Evolutionary conservation across 2,329 filamentous ascomycete species (phyloP).

Genomic region (Fusarium nygamai): DNA sequence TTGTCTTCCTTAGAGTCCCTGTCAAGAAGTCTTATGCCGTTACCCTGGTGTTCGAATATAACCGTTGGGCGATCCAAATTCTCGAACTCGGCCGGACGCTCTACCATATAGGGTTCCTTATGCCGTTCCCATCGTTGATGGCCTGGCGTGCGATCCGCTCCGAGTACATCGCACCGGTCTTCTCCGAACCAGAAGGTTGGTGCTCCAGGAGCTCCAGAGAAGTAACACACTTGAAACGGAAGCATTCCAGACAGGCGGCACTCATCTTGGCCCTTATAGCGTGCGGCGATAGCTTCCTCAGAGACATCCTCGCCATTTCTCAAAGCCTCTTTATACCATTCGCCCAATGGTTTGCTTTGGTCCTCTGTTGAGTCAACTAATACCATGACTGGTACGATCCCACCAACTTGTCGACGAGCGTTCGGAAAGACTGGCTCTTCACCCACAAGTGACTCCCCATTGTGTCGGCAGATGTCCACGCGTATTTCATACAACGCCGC

Average conservation of each 20-base stretch:
- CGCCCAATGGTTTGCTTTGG: slow-evolving; percentile 14
- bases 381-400: slow-evolving; percentile 40
- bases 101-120: neutral
- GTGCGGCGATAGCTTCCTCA: slow-evolving; percentile 27
- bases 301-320: slow-evolving; percentile 28
- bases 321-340: neutral
- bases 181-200: slow-evolving; percentile 40
- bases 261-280: slow-evolving; percentile 17
- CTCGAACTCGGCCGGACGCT: slow-evolving; percentile 2
- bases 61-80: slow-evolving; percentile 20
- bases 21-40: slow-evolving; percentile 21
- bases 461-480: slow-evolving; percentile 39
- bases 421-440: slow-evolving; percentile 36
- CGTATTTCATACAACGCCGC: slow-evolving; percentile 39
- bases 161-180: slow-evolving; percentile 40
- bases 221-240: slow-evolving; percentile 43
- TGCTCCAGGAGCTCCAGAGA: slow-evolving; percentile 28
- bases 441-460: slow-evolving; percentile 40
- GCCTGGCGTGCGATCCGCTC: slow-evolving; percentile 43
- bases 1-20: slow-evolving; percentile 19
- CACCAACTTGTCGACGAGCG: slow-evolving; percentile 38
- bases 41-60: slow-evolving; percentile 30
- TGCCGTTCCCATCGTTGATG: slow-evolving; percentile 39
- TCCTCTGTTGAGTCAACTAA: slow-evolving; percentile 8
- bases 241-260: slow-evolving; percentile 39